Conservation (phyloP, 2,329 filamentous ascomycete genomes). For the Colletotrichum costaricense region DNA sequence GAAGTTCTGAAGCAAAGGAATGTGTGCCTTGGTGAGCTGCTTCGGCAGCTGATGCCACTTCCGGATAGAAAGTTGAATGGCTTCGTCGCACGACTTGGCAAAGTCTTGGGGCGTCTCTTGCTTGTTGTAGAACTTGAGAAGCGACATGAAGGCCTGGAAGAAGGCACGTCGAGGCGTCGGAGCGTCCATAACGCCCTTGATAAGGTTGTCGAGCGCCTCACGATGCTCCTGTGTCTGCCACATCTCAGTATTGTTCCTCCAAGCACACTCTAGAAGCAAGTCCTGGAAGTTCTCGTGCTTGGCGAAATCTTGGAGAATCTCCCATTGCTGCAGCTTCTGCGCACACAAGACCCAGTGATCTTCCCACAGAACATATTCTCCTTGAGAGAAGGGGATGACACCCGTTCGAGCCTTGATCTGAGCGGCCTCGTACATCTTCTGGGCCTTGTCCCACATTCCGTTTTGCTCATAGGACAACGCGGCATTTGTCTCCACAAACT, state of each 20-base stretch:
- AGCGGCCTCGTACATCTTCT: constrained; percentile 94
- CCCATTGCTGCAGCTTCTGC: constrained; percentile 99
- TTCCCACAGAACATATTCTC: constrained; percentile 99
- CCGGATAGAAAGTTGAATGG: constrained; percentile 94
- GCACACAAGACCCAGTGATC: constrained; percentile 99
- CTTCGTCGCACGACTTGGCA: constrained; percentile 91
- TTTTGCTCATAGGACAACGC: constrained; percentile 98
- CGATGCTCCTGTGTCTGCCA: constrained; percentile 90
- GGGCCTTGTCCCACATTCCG: constrained; percentile 99
- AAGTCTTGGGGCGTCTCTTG: constrained; percentile 85
- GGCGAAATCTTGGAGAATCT: constrained; percentile 95
- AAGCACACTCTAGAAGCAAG: constrained; percentile 92
- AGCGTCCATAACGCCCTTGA: constrained; percentile 97
- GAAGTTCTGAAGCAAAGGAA: constrained; percentile 95
- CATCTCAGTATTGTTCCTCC: constrained; percentile 93
- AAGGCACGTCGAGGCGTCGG: constrained; percentile 94
- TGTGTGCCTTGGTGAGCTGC: constrained; percentile 92
- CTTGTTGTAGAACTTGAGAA: constrained; percentile 94
- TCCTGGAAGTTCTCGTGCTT: constrained; percentile 99
- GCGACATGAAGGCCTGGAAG: constrained; percentile 98
- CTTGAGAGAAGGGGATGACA: constrained; percentile 94
- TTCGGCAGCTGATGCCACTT: constrained; percentile 99
- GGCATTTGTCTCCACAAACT: constrained; percentile 97
- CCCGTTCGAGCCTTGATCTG: constrained; percentile 97
- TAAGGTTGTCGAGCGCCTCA: constrained; percentile 90